Conservation (phyloP, 192 early-diverging fungal genomes). For the Pilaira anomala region DNA sequence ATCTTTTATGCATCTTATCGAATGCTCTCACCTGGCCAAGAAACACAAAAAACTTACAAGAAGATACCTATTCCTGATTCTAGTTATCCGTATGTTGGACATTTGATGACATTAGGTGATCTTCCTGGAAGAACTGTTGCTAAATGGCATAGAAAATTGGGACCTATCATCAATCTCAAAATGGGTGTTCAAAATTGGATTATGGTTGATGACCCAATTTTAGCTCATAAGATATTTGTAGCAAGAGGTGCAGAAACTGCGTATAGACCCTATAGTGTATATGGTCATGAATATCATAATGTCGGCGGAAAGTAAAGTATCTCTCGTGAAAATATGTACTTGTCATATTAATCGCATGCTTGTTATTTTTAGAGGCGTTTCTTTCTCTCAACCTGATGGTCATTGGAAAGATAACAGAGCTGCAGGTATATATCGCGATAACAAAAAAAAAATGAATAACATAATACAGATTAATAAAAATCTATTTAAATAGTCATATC, state of each 20-base stretch:
- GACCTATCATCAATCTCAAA: slow-evolving; percentile 10
- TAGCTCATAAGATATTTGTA: slow-evolving; percentile 17
- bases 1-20: background rate
- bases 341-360: no score
- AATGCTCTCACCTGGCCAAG: background rate
- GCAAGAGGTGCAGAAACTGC: background rate
- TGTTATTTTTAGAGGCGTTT: background rate
- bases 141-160: slow-evolving; percentile 13
- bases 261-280: background rate
- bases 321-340: background rate
- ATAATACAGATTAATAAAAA: background rate
- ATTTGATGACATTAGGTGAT: slow-evolving; percentile 2
- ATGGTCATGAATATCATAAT: background rate
- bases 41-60: background rate
- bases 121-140: background rate
- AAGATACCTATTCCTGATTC: slow-evolving; percentile 1
- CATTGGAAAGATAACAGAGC: slow-evolving; percentile 3
- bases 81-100: background rate
- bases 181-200: slow-evolving; percentile 22
- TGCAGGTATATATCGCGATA: background rate
- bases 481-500: background rate
- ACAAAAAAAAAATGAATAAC: background rate
- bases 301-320: background rate
- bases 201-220: background rate
- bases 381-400: background rate